Base-by-base conservation (phyloP, 2,329 filamentous ascomycete genomes). In the Neopestalotiopsis sp. region DNA sequence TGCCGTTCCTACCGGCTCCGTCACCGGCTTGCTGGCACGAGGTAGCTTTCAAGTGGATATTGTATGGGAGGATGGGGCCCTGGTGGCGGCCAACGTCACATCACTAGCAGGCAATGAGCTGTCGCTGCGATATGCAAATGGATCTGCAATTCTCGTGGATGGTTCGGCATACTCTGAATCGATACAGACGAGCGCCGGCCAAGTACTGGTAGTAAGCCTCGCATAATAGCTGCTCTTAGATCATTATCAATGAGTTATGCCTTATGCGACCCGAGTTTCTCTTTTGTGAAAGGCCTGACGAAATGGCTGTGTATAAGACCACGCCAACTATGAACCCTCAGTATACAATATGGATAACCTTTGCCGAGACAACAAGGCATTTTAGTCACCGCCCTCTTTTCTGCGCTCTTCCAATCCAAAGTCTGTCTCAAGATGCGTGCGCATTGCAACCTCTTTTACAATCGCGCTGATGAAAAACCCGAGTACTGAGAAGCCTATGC, bases 41-140 rank as follows among this genome's bases (percentile, higher is more conserved):
- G 71, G 73, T 9, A 67, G 73, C 2, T 74, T 74, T 34, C 57
- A 70, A 4, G 71, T 77, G n/a, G 69, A 74, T 12, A 65, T 74
- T 13, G 62, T 70, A 14, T 74, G 76, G 76, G 45, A 58, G 28
- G 59, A 66, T 20, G 72, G 73, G 4, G 58, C 6, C 6, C 68
- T 77, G 1, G 70, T 32, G 28, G 68, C 38, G 5, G 76, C 75
- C 1, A 73, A 70, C 4, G 65, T 77, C 20, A 74, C 66, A 12
- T 75, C 75, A 1, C 70, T 70, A 9, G 63, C 61, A 14, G 76
- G 74, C 13, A 70, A 71, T 1, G 24, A 67, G n/a, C 59, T 77
- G 57, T 67, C 67, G 5, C 64, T 76, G 4, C 70, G 74, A 14
- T 67, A 75, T 5, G 69, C 56, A 2, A 67, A 67, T 30, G 75